Conservation (phyloP, 2,329 filamentous ascomycete species). For the Aspergillus sp. region DNA sequence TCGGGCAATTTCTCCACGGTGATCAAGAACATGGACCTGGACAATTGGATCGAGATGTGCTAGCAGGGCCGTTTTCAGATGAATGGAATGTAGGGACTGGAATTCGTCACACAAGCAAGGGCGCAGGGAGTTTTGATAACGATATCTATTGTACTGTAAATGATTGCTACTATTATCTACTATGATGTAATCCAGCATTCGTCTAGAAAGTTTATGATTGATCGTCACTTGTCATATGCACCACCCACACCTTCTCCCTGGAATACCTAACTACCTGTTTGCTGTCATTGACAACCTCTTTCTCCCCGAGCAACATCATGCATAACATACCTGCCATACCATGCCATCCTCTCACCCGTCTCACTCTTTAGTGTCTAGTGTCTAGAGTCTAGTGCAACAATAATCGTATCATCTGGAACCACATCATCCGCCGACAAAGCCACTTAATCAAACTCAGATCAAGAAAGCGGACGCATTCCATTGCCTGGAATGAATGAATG, state of each 20-base stretch:
- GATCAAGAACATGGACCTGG: constrained; percentile 65
- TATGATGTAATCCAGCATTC: not conserved
- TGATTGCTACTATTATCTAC: not conserved
- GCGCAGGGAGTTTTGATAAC: not conserved
- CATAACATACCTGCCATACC: too few relatives aligned
- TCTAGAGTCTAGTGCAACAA: too few relatives aligned
- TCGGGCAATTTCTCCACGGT: constrained; percentile 62
- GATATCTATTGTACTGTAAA: not conserved
- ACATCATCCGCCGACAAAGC: too few relatives aligned
- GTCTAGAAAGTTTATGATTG: not conserved
- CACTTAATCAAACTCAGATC: too few relatives aligned
- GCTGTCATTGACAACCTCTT: too few relatives aligned
- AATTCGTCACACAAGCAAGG: not conserved
- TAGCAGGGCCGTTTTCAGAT: constrained; percentile 3
- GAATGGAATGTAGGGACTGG: not conserved
- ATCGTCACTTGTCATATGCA: not conserved
- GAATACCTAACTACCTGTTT: too few relatives aligned
- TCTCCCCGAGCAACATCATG: too few relatives aligned
- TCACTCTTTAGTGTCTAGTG: too few relatives aligned
- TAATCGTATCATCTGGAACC: too few relatives aligned
- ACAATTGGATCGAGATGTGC: constrained; percentile 64
- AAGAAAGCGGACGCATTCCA: too few relatives aligned
- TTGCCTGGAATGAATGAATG: too few relatives aligned
- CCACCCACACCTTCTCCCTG: not conserved
- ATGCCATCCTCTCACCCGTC: too few relatives aligned